Percentiles rank a stretch among this genome's conserved stretches.
Conservation (phyloP, 108 stramenopile genomes). For the Cyclostephanos tholiformis region DNA sequence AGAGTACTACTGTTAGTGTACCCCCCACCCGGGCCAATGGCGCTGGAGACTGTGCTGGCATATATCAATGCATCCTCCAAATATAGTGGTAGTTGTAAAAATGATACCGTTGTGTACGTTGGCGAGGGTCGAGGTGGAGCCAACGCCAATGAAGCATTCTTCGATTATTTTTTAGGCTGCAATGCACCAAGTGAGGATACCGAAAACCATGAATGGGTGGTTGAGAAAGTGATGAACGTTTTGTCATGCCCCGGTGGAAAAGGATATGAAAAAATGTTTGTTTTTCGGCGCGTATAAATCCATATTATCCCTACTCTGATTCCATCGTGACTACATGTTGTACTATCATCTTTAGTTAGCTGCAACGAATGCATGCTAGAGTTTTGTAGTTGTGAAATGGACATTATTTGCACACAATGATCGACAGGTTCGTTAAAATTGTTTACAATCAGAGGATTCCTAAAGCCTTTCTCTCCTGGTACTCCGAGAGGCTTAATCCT, state of each 20-base stretch:
- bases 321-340: too few species aligned
- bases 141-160: conserved; percentile 70
- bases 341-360: too few species aligned
- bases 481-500: conserved; percentile 78
- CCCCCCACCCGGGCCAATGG: conserved; percentile 79
- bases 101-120: conserved; percentile 73
- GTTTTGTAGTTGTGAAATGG: neutral
- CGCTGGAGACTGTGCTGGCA: conserved; percentile 56
- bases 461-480: conserved; percentile 68
- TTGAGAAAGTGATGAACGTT: conserved; percentile 63
- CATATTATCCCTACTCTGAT: too few species aligned
- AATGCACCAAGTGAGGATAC: conserved; percentile 6
- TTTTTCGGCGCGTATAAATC: conserved; percentile 38
- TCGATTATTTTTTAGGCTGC: conserved; percentile 54
- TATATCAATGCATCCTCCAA: conserved; percentile 50
- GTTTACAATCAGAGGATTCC: conserved; percentile 57
- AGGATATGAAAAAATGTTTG: conserved; percentile 79
- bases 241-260: conserved; percentile 67
- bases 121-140: conserved; percentile 85
- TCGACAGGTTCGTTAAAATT: neutral
- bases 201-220: conserved; percentile 46
- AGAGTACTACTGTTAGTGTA: conserved; percentile 79
- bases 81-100: conserved; percentile 30
- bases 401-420: neutral
- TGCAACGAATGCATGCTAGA: too few species aligned